Evolutionary conservation across 108 stramenopile species (phyloP).

Genomic region (Stephanodiscus triporus): DNA sequence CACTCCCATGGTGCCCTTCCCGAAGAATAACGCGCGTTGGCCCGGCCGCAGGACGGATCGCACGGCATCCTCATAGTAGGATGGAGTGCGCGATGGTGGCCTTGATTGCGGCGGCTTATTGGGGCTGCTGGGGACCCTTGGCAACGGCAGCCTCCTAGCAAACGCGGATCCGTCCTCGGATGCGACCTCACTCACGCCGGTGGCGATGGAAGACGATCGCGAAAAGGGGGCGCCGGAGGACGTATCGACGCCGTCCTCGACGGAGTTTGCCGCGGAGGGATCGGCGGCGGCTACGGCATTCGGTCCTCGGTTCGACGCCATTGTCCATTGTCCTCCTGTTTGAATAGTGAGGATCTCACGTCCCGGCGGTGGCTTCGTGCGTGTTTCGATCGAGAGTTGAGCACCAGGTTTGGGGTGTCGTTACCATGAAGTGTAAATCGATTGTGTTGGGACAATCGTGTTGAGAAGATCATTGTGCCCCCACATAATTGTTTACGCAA

Average conservation of each 20-base stretch:
- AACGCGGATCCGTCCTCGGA: neutral
- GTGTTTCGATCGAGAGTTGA: neutral
- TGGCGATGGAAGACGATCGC: neutral
- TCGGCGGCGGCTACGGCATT: constrained; percentile 47
- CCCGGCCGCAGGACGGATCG: constrained; percentile 50
- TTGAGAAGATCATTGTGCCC: neutral
- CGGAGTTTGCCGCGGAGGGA: neutral
- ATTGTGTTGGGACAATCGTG: neutral
- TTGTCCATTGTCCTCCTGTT: constrained; percentile 88
- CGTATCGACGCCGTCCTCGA: neutral
- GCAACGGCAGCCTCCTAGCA: neutral
- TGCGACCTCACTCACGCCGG: neutral
- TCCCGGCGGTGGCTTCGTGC: constrained; percentile 63
- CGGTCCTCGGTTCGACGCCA: constrained; percentile 86
- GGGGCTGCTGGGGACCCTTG: neutral
- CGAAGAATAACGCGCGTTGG: constrained; percentile 77
- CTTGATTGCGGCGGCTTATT: constrained; percentile 1
- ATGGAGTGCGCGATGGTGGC: constrained; percentile 5
- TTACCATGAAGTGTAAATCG: neutral
- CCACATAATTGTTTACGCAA: neutral
- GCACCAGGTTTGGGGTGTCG: neutral
- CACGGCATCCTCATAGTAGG: constrained; percentile 43
- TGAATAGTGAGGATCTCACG: constrained; percentile 60
- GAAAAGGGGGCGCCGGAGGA: neutral
- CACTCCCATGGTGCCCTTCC: constrained; percentile 79